Evolutionary conservation across 2,329 filamentous ascomycete species (phyloP).

Genomic region (Sordariomycetes sp.): DNA sequence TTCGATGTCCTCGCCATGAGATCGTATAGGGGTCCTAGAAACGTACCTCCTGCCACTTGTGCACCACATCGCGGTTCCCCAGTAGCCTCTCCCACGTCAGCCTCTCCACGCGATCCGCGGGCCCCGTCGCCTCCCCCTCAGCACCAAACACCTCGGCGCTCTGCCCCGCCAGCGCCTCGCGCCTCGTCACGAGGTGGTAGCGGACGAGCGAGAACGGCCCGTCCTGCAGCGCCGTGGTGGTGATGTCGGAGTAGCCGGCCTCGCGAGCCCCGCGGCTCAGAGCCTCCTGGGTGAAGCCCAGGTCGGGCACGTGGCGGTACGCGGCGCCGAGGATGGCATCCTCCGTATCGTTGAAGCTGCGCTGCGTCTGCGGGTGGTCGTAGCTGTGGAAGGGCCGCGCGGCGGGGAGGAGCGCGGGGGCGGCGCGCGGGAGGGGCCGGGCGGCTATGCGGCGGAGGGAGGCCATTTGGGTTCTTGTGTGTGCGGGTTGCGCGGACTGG

Average conservation of each 20-base stretch:
- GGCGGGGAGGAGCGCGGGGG: neutral
- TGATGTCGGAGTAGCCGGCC: constrained; percentile 77
- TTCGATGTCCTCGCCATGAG: neutral
- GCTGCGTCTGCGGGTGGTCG: constrained; percentile 49
- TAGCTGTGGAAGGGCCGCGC: constrained; percentile 56
- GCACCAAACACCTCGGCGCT: constrained; percentile 26
- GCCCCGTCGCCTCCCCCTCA: constrained; percentile 15
- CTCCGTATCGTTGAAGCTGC: constrained; percentile 59
- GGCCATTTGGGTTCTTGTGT: neutral
- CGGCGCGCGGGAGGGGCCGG: neutral
- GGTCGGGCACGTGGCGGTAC: constrained; percentile 62
- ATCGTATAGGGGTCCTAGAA: neutral
- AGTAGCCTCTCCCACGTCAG: constrained; percentile 68
- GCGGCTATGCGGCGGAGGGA: neutral
- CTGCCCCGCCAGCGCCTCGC: constrained; percentile 43
- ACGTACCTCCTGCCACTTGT: constrained; percentile 75
- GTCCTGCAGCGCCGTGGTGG: constrained; percentile 68
- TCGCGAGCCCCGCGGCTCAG: constrained; percentile 72
- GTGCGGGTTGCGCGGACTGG: neutral
- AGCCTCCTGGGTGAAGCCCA: constrained; percentile 71
- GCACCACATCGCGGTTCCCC: constrained; percentile 62
- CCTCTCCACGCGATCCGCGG: constrained; percentile 53
- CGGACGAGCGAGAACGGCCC: constrained; percentile 74
- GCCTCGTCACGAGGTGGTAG: constrained; percentile 62
- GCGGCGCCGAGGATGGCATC: constrained; percentile 71